Base-by-base conservation (phyloP, 352 stramenopile species). In the Phytopythium mirpurense region DNA sequence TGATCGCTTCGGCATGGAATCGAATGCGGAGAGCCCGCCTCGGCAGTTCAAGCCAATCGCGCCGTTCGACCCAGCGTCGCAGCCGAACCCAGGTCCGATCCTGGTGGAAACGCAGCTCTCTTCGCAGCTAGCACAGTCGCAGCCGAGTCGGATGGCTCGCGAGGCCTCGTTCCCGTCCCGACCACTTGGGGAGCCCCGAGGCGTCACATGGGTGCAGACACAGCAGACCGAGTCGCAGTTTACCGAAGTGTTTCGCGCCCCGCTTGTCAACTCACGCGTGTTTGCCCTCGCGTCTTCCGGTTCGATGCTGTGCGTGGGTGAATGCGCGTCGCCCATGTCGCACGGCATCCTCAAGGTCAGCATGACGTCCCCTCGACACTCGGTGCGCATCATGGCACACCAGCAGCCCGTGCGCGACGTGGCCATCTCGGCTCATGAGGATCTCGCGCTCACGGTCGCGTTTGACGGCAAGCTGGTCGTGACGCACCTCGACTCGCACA, bases 391-490 rank as follows among this genome's bases (percentile, higher is more conserved):
- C 21, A 21, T 59, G 0, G 59, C 59, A 6, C 80, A 90, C 56
- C 68, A 56, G 16, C 74, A 71, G 14, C 58, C 74, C 1, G 60
- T 90, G 18, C 80, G 80, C 3, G 80, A 90, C 57, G 51, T 90
- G 15, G 60, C 53, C 19, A 76, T 90, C 37, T 73, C 61, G 44
- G 24, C 29, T 10, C 58, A 55, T 3, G 64, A 67, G 23, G 53
- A 67, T 14, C 48, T 73, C 48, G 71, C 69, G 21, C 40, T 88
- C 0, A 81, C 74, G 5, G 67, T 83, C 18, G 73, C 74, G 9
- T 88, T 88, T 40, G 77, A 90, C 58, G 70, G 66, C 3, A 83
- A 83, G 44, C 59, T 86, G 18, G 67, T 60, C 9, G 55, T 91
- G 38, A 78, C 75, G 2, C 72, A 61, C 61, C 58, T 84, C 15